phyloP scores from a whole-genome alignment of 2,329 filamentous ascomycete species.

The Nigrospora sphaerica region DNA sequence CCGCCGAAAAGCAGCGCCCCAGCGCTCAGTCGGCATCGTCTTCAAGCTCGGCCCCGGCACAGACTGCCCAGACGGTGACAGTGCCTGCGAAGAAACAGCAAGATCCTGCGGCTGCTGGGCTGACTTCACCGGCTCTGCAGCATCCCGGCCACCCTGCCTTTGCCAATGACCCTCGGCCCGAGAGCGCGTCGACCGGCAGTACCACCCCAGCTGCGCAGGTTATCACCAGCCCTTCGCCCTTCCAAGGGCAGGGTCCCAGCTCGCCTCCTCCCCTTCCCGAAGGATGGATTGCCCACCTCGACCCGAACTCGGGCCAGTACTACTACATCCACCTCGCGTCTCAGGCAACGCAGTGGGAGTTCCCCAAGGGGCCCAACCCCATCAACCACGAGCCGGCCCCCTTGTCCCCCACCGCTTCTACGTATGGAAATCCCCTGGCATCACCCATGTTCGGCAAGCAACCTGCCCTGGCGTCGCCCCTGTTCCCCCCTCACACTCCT shows the following conservation, averaged over 20 bases:
- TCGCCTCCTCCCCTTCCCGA: constrained; percentile 92
- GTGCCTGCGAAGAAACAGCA: constrained; percentile 23
- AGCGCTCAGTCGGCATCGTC: constrained; percentile 15
- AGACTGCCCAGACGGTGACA: constrained; percentile 15
- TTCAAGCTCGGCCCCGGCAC: constrained; percentile 17
- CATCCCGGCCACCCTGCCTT: constrained; percentile 78
- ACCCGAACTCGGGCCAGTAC: constrained; percentile 93
- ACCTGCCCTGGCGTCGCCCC: constrained; percentile 69
- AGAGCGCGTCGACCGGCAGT: constrained; percentile 28
- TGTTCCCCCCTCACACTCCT: constrained; percentile 75
- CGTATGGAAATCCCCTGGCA: constrained; percentile 65
- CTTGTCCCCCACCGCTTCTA: constrained; percentile 72
- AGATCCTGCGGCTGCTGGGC: constrained; percentile 18
- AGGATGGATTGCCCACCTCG: constrained; percentile 95
- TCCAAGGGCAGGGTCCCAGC: constrained; percentile 49
- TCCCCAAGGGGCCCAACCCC: constrained; percentile 90
- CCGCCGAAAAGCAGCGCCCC: constrained; percentile 68
- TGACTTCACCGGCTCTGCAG: constrained; percentile 43
- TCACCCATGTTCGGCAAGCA: constrained; percentile 63
- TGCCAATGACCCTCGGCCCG: constrained; percentile 68
- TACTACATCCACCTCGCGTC: constrained; percentile 97
- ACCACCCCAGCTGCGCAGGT: constrained; percentile 35
- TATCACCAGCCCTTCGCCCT: constrained; percentile 35
- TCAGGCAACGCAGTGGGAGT: constrained; percentile 97
- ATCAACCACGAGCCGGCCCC: constrained; percentile 76